Evolutionary conservation across 2,329 filamentous ascomycete genomes (phyloP).

Genomic region (Talaromyces albobiverticillius): DNA sequence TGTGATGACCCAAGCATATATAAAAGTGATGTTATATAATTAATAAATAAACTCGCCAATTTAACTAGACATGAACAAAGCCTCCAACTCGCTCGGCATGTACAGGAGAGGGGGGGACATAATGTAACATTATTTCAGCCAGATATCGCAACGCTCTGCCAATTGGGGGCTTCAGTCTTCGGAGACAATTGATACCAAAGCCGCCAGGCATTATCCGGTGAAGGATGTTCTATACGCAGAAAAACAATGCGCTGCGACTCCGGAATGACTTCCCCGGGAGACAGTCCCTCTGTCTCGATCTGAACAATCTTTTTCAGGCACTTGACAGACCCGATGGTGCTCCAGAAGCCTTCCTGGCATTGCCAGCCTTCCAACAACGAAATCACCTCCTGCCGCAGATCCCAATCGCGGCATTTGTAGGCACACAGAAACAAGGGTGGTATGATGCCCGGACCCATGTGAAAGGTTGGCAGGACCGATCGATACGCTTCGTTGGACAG

Average conservation of each 20-base stretch:
- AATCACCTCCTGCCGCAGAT: constrained; percentile 16
- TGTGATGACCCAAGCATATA: too few species aligned
- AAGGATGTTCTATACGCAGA: constrained; percentile 12
- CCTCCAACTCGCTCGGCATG: too few species aligned
- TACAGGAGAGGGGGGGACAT: too few species aligned
- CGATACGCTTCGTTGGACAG: constrained; percentile 2
- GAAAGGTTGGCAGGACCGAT: constrained; percentile 14
- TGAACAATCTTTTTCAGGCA: constrained; percentile 10
- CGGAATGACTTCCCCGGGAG: constrained; percentile 7
- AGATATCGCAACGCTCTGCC: neutral
- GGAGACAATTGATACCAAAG: constrained; percentile 6
- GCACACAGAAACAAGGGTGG: constrained; percentile 32
- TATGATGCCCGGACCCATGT: constrained; percentile 29
- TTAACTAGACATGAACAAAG: too few species aligned
- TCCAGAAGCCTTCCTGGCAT: constrained; percentile 15
- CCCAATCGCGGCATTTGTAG: constrained; percentile 30
- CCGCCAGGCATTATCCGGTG: neutral
- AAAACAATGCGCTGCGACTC: constrained; percentile 11
- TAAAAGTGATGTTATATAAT: too few species aligned
- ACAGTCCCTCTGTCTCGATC: constrained; percentile 12
- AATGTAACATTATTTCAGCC: neutral
- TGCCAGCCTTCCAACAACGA: constrained; percentile 8
- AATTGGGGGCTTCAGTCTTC: neutral
- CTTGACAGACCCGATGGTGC: neutral
- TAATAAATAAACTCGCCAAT: neutral